These are phyloP conservation scores for Paradendryphiella salina DNA, from an alignment of 2,329 filamentous ascomycete species.

Conservation along the genomic window DNA sequence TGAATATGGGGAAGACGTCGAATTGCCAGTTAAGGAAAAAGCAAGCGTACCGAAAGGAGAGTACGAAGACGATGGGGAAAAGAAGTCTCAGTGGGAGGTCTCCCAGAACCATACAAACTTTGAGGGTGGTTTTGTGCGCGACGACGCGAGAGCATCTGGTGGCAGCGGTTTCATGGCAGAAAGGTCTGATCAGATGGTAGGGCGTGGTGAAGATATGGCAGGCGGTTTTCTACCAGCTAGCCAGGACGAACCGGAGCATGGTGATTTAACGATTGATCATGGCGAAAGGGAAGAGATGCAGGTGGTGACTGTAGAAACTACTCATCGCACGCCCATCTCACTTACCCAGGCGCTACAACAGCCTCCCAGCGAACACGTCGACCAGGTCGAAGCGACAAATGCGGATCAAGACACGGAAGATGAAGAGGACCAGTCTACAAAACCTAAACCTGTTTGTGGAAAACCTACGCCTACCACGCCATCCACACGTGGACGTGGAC, in stretches of 20 bases:
- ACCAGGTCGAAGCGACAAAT: neutral
- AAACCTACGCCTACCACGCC: constrained; percentile 7
- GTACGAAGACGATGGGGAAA: constrained; percentile 61
- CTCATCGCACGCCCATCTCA: constrained; percentile 42
- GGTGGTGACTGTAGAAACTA: constrained; percentile 11
- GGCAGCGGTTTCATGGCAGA: constrained; percentile 18
- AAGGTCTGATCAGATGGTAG: constrained; percentile 12
- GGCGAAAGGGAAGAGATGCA: constrained; percentile 24
- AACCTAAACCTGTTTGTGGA: constrained; percentile 12
- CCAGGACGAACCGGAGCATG: constrained; percentile 38
- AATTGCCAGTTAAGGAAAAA: constrained; percentile 68
- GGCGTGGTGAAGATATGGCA: constrained; percentile 34
- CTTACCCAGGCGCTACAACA: constrained; percentile 39
- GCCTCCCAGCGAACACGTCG: constrained; percentile 4
- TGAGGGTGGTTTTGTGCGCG: constrained; percentile 50
- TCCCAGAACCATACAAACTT: constrained; percentile 40
- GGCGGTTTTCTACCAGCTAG: constrained; percentile 47
- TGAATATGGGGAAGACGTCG: constrained; percentile 40
- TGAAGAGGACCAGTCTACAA: constrained; percentile 9
- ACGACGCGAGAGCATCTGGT: constrained; percentile 23
- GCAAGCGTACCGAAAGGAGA: constrained; percentile 48
- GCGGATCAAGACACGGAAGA: constrained; percentile 3
- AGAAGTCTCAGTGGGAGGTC: constrained; percentile 48
- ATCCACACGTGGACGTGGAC: neutral
- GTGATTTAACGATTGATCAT: constrained; percentile 40